Percentiles rank a stretch among this genome's conserved stretches.
phyloP scores from a whole-genome alignment of 2,329 filamentous ascomycete species.

The Ciborinia camelliae region DNA sequence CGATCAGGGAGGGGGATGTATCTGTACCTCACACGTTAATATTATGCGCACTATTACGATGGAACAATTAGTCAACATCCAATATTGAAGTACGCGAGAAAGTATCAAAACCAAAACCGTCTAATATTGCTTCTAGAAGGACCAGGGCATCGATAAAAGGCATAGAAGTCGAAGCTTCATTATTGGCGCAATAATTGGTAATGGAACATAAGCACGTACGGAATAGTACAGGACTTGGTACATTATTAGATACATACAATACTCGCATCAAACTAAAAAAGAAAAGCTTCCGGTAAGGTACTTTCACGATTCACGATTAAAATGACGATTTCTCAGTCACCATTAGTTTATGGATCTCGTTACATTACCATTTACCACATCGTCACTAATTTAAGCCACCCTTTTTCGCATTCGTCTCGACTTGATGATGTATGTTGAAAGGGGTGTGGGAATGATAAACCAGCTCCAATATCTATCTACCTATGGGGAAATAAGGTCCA shows the following conservation, averaged over 20 bases:
- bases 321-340: not conserved
- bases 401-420: not conserved
- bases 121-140: not conserved
- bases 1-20: not conserved
- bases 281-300: not conserved
- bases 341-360: not conserved
- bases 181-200: conserved; percentile 13
- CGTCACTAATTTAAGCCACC: conserved; percentile 3
- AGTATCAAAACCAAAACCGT: not conserved
- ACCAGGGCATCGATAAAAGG: not conserved
- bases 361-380: too few species aligned
- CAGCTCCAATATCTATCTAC: too few species aligned
- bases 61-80: not conserved
- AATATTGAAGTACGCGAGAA: not conserved
- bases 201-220: not conserved
- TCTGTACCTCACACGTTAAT: not conserved
- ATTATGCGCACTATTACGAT: conserved; percentile 10
- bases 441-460: not conserved
- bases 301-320: not conserved
- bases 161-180: not conserved
- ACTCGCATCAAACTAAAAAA: not conserved
- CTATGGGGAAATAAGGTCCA: conserved; percentile 1
- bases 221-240: too few species aligned
- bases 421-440: not conserved
- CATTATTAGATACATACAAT: too few species aligned